phyloP scores from a whole-genome alignment of 164 flowering plant species.

The Nymphaea colorata region DNA sequence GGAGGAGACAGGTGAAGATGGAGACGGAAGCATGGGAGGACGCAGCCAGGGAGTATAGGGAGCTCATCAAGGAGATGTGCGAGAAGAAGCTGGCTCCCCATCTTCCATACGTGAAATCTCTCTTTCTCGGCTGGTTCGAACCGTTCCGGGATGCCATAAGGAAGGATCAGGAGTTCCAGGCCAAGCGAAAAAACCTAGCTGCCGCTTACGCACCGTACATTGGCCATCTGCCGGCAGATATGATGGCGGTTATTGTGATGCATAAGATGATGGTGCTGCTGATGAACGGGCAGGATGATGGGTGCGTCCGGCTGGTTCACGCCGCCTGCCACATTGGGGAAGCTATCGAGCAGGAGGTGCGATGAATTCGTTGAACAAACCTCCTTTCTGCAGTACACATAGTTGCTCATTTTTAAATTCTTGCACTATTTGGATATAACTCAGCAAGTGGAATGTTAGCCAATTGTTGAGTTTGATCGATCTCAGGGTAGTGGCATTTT shows the following conservation, averaged over 20 bases:
- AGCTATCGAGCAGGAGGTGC: constrained; percentile 85
- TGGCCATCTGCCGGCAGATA: constrained; percentile 65
- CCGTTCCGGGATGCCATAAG: constrained; percentile 62
- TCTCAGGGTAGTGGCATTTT: background rate
- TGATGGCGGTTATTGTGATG: constrained; percentile 93
- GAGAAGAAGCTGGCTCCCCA: constrained; percentile 73
- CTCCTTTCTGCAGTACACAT: too few species aligned
- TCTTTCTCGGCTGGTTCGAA: constrained; percentile 88
- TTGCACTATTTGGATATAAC: too few species aligned
- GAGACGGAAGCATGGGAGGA: constrained; percentile 92
- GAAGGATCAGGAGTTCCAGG: constrained; percentile 47
- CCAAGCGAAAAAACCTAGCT: constrained; percentile 18
- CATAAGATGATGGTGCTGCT: constrained; percentile 83
- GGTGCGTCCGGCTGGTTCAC: constrained; percentile 57
- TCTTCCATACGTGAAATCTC: constrained; percentile 60
- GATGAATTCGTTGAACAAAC: constrained; percentile 2
- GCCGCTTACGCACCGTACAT: constrained; percentile 55
- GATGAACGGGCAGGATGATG: constrained; percentile 46
- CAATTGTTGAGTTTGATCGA: background rate
- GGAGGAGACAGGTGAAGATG: constrained; percentile 67
- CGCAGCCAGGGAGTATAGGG: constrained; percentile 65
- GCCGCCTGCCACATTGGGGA: constrained; percentile 72
- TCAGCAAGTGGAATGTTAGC: too few species aligned
- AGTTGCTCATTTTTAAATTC: too few species aligned
- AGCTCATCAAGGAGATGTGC: constrained; percentile 67